Base-by-base conservation (phyloP, 371 early-diverging fungal species). In the Rhizomucor miehei region DNA sequence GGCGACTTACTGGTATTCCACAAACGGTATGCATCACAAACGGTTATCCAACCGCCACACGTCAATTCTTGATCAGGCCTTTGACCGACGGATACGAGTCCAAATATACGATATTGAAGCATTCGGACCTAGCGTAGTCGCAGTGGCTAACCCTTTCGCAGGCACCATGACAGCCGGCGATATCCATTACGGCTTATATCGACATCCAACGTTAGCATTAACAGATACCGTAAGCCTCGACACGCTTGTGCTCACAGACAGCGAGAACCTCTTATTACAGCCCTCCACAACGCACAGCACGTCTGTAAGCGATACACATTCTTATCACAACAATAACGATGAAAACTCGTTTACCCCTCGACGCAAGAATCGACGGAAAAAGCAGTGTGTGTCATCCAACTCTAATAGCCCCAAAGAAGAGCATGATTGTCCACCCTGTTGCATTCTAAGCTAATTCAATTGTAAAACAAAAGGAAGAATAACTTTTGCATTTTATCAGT, bases 131-230 rank as follows among this genome's bases (percentile, higher is more conserved):
- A 40, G 45, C 17, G 40, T 54, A 6, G 52, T 56, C 17, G 60
- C 60, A 14, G 21, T 58, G 11, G 63, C 63, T 13, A 49, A 54
- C 34, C 63, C 63, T n/a, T 51, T 52, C 29, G 45, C 55, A n/a
- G 63, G 63, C 14, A 63, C 63, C 12, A 63, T 63, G 63, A 63
- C 63, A 6, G 50, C 63, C 4, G 63, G 63, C 2, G 63, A 63
- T n/a, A 63, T 63, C 37, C 63, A 63, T 39, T 63, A 54, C n/a
- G 63, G 63, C 17, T 51, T 63, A 4, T 63, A 63, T 44, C 44
- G 63, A 19, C 35, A 58, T 10, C 63, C 63, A 23, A 51, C 59
- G 6, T 47, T 63, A 23, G 29, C 29, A 8, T 8, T 29, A 29
- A 44, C 47, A 16, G 45, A 40, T 20, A 35, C 36, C 21, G 8